These are phyloP conservation scores for Mesembryanthemum crystallinum DNA, from an alignment of 148 eudicot genomes.

Conservation along the genomic window DNA sequence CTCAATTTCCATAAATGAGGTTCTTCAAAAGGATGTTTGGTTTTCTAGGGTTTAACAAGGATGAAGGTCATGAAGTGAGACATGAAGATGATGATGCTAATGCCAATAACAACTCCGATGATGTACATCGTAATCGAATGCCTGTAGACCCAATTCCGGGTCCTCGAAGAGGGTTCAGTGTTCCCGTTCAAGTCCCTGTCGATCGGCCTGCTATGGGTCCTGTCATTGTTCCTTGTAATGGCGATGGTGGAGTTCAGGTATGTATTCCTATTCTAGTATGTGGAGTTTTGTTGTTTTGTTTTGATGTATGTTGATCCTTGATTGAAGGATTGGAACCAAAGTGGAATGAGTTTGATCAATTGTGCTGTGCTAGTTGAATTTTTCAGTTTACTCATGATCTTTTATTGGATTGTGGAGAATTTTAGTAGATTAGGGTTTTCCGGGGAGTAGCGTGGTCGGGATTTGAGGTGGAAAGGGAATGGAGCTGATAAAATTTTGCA, in stretches of 20 bases:
- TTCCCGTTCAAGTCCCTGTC: constrained; percentile 68
- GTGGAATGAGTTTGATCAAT: background rate
- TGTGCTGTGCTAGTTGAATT: background rate
- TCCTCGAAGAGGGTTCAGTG: constrained; percentile 76
- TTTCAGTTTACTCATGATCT: background rate
- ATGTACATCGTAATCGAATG: constrained; percentile 20
- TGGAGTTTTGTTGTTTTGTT: background rate
- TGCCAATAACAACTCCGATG: background rate
- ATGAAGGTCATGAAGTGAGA: constrained; percentile 38
- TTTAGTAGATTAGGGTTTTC: background rate
- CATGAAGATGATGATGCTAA: constrained; percentile 35
- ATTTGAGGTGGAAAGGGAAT: background rate
- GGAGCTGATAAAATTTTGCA: too few species aligned
- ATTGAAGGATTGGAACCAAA: background rate
- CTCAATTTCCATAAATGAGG: constrained; percentile 35
- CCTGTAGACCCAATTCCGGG: constrained; percentile 40
- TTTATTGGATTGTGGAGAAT: background rate
- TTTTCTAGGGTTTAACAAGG: constrained; percentile 54
- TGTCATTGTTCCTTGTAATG: constrained; percentile 53
- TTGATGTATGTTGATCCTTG: background rate
- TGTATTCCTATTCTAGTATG: background rate
- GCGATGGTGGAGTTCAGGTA: constrained; percentile 89
- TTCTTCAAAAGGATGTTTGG: constrained; percentile 48
- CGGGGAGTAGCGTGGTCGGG: background rate
- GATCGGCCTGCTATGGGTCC: constrained; percentile 61